phyloP scores from a whole-genome alignment of 2,329 filamentous ascomycete genomes.

The Aspergillus sp. region DNA sequence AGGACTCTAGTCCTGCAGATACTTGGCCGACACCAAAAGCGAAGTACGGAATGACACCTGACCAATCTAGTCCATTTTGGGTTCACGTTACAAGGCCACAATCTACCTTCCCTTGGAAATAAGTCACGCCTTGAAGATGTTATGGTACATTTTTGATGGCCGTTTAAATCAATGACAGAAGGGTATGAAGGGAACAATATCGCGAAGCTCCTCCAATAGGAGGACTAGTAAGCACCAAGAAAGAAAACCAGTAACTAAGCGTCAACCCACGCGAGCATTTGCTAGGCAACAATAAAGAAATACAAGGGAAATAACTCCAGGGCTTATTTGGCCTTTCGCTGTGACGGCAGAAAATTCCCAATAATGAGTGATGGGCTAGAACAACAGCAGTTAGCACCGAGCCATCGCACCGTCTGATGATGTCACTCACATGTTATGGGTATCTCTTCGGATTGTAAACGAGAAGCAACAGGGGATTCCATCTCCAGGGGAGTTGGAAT shows the following conservation, averaged over 20 bases:
- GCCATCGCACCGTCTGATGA: not conserved
- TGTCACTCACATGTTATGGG: constrained; percentile 83
- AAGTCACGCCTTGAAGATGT: not conserved
- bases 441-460: constrained; percentile 91
- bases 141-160: constrained; percentile 2
- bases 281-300: not conserved
- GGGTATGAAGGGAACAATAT: not conserved
- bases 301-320: not conserved
- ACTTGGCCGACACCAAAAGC: not conserved
- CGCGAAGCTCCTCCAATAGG: not conserved
- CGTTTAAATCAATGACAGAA: not conserved
- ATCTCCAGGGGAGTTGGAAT: constrained; percentile 65
- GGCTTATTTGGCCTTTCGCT: constrained; percentile 54
- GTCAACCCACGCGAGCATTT: not conserved
- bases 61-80: constrained; percentile 13
- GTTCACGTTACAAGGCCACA: not conserved
- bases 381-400: constrained; percentile 6
- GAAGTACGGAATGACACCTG: constrained; percentile 11
- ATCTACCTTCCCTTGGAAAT: not conserved
- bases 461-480: constrained; percentile 95
- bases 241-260: not conserved
- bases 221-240: not conserved
- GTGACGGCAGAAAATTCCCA: constrained; percentile 92
- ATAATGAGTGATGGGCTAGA: constrained; percentile 87
- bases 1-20: not conserved